Percentiles rank a stretch among this genome's conserved stretches.
phyloP scores from a whole-genome alignment of 2,329 filamentous ascomycete genomes.

The Emydomyces testavorans region DNA sequence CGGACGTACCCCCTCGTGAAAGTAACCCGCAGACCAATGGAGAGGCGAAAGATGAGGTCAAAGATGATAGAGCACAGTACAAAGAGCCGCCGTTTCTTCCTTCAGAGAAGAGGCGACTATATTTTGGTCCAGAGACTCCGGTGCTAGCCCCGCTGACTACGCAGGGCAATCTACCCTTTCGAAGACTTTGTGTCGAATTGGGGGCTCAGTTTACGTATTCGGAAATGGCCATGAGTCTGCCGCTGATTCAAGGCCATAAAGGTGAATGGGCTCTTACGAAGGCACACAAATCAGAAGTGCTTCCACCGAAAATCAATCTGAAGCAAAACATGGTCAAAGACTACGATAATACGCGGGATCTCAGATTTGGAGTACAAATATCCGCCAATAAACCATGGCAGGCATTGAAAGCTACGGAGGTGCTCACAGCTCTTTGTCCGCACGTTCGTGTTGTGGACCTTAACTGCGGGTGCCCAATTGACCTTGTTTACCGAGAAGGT shows the following conservation, averaged over 20 bases:
- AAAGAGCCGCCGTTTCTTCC: conserved; percentile 77
- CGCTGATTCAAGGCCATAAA: conserved; percentile 78
- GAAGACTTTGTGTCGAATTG: conserved; percentile 75
- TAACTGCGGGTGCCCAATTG: conserved; percentile 95
- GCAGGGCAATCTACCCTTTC: conserved; percentile 90
- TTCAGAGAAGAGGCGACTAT: conserved; percentile 85
- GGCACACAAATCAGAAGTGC: conserved; percentile 71
- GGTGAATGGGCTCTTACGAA: conserved; percentile 92
- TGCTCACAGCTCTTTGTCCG: conserved; percentile 63
- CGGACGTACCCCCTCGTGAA: conserved; percentile 23
- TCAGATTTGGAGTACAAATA: conserved; percentile 87
- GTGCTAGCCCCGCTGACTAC: conserved; percentile 90
- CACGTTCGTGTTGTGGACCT: conserved; percentile 82
- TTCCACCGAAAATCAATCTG: conserved; percentile 54
- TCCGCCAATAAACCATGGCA: conserved; percentile 86
- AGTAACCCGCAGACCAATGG: conserved; percentile 21
- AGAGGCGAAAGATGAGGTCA: conserved; percentile 33
- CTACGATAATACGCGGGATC: conserved; percentile 72
- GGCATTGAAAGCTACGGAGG: conserved; percentile 77
- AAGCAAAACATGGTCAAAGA: conserved; percentile 50
- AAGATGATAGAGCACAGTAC: conserved; percentile 68
- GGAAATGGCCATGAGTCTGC: conserved; percentile 92
- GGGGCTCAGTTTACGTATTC: conserved; percentile 93
- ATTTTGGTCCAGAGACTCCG: conserved; percentile 89
- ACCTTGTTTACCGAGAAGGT: conserved; percentile 78